Evolutionary conservation across 129 eudicot species (phyloP).

Genomic region (Calendula officinalis): DNA sequence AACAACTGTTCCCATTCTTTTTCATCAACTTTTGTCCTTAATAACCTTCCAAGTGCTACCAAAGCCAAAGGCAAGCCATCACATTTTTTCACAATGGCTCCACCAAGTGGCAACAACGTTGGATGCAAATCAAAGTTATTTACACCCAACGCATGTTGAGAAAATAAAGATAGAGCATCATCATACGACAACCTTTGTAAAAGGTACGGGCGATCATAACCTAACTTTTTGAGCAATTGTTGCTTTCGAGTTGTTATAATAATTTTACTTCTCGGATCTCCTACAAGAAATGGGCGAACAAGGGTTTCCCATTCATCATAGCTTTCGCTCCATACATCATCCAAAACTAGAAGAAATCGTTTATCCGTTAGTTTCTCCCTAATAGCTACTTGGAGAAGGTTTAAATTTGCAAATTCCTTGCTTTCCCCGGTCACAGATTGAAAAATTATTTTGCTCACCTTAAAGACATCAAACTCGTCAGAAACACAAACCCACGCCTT

Average conservation of each 20-base stretch:
- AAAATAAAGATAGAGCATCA: background rate
- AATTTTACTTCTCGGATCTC: background rate
- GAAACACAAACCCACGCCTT: constrained; percentile 26
- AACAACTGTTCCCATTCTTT: background rate
- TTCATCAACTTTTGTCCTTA: background rate
- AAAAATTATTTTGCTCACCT: constrained; percentile 26
- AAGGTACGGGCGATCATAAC: background rate
- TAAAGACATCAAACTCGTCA: constrained; percentile 24
- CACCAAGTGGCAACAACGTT: background rate
- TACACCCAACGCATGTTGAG: constrained; percentile 6
- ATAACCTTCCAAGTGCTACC: background rate
- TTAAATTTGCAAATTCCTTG: constrained; percentile 17
- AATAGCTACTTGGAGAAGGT: constrained; percentile 30
- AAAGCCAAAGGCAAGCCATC: constrained; percentile 31
- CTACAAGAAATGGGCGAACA: constrained; percentile 23
- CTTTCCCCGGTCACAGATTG: constrained; percentile 14
- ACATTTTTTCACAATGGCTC: constrained; percentile 21
- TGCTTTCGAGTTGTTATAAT: constrained; percentile 7
- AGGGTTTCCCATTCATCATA: constrained; percentile 29
- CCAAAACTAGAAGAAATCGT: constrained; percentile 39
- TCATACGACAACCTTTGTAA: constrained; percentile 13
- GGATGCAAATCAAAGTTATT: background rate
- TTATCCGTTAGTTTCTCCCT: constrained; percentile 17
- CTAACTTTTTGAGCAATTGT: background rate
- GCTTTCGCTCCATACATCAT: constrained; percentile 41